Base-by-base conservation (phyloP, 768 basidiomycete species). In the Podaxis sp. region DNA sequence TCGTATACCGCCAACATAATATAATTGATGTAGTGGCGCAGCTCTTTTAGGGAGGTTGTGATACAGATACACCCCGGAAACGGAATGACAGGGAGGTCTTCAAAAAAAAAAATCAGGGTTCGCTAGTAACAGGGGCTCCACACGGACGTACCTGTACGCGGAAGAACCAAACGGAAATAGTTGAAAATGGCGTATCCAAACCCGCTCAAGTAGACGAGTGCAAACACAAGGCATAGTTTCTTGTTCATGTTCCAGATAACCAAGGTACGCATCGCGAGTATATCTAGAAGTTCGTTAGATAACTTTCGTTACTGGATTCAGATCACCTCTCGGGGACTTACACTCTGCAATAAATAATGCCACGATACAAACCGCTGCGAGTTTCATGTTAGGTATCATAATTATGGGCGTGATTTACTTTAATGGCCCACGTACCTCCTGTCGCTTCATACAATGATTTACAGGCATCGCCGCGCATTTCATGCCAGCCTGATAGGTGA, bases 281-380 rank as follows among this genome's bases (percentile, higher is more conserved):
- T 46, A 38, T 48, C 60, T 61, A 19, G 22, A 15, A 0, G 3
- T 2, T 22, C 33, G 5, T 22, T 24, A 5, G 5, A 1, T 53
- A 6, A 7, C 28, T 30, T 7, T 30, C 28, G 6, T 30, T 30
- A 6, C 28, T 30, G 28, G 6, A 30, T 30, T 30, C 28, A 30
- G 6, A 30, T 30, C 28, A 30, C 6, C 28, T 30, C 28, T 30
- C 2, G 15, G 5, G 15, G 24, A 55, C 60, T 15, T 19, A 55
- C 60, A 61, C n/a, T 61, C 60, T 19, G 60, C 40, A 17, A 55
- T 3, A 42, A 40, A 54, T 3, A 61, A 8, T 4, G 28, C 60
- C 30, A 61, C 12, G 2, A 54, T 19, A 38, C 55, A 61, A 11
- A 48, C 6, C 5, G 9, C 60, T 61, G 8, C 7, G 28, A 30